Conservation (phyloP, 75 land plant genomes). For the Cunninghamia lanceolata region DNA sequence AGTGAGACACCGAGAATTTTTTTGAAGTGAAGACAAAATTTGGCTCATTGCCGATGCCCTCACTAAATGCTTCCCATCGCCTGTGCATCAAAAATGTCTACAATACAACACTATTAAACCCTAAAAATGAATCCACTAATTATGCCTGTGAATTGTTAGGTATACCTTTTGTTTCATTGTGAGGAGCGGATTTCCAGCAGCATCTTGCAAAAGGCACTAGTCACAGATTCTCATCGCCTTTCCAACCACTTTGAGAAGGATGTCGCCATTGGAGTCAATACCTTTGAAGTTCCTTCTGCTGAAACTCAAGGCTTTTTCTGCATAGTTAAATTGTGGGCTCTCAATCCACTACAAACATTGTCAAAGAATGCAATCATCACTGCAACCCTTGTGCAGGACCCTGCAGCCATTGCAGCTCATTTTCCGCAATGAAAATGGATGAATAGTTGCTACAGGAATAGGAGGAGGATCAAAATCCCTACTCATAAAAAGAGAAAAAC, state of each 20-base stretch:
- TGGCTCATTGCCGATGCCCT: conserved; percentile 34
- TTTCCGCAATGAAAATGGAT: not conserved
- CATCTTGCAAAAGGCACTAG: conserved; percentile 18
- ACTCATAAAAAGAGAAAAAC: not conserved
- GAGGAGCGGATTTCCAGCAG: conserved; percentile 10
- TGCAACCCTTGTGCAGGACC: conserved; percentile 41
- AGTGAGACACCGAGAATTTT: conserved; percentile 34
- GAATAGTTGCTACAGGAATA: not conserved
- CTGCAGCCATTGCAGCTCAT: conserved; percentile 58
- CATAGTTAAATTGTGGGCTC: conserved; percentile 22
- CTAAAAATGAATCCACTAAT: too few species aligned
- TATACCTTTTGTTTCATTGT: conserved; percentile 16
- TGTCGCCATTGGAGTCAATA: conserved; percentile 40
- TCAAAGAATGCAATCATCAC: conserved; percentile 35
- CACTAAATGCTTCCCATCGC: conserved; percentile 55
- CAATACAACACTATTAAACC: too few species aligned
- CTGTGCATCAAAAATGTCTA: conserved; percentile 35
- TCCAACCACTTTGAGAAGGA: conserved; percentile 43
- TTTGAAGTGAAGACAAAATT: conserved; percentile 36
- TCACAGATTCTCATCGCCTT: conserved; percentile 2
- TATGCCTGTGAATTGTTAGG: not conserved
- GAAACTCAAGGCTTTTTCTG: conserved; percentile 33
- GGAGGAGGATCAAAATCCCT: not conserved
- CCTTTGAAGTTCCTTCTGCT: conserved; percentile 35
- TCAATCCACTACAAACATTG: conserved; percentile 45